These are phyloP conservation scores for Nepenthes gracilis DNA, from an alignment of 148 eudicot species.

Conservation along the genomic window DNA sequence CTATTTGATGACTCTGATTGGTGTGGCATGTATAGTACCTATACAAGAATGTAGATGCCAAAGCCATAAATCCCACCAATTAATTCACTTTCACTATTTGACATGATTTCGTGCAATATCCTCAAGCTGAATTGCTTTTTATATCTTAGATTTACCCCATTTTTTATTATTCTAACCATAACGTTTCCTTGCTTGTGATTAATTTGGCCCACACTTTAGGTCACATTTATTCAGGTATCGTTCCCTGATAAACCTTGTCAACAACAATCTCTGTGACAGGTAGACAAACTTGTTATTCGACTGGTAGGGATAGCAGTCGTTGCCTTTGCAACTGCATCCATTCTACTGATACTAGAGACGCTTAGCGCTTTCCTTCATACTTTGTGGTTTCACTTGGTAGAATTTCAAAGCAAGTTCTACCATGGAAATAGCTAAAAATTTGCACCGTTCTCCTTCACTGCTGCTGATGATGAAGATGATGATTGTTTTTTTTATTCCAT, in stretches of 20 bases:
- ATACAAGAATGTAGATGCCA: no score
- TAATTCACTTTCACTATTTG: no score
- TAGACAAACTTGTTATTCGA: constrained; percentile 65
- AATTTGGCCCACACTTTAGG: no score
- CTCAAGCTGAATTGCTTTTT: no score
- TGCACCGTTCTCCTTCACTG: constrained; percentile 81
- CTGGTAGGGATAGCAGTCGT: constrained; percentile 69
- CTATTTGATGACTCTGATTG: no score
- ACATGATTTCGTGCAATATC: no score
- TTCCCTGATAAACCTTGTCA: not conserved
- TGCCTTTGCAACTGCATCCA: constrained; percentile 85
- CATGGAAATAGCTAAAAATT: constrained; percentile 93
- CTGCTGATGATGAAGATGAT: not conserved
- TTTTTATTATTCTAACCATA: no score
- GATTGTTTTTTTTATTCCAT: not conserved
- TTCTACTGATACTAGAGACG: constrained; percentile 89
- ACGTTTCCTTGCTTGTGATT: no score
- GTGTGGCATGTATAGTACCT: no score
- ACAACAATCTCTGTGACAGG: constrained; percentile 25
- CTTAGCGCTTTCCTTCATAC: constrained; percentile 98
- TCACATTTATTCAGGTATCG: not conserved
- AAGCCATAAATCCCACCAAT: no score
- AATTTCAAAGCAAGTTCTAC: constrained; percentile 86
- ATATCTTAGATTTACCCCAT: no score
- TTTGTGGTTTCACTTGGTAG: constrained; percentile 98